Base-by-base conservation (phyloP, 2,329 filamentous ascomycete species). In the Plenodomus tracheiphilus region DNA sequence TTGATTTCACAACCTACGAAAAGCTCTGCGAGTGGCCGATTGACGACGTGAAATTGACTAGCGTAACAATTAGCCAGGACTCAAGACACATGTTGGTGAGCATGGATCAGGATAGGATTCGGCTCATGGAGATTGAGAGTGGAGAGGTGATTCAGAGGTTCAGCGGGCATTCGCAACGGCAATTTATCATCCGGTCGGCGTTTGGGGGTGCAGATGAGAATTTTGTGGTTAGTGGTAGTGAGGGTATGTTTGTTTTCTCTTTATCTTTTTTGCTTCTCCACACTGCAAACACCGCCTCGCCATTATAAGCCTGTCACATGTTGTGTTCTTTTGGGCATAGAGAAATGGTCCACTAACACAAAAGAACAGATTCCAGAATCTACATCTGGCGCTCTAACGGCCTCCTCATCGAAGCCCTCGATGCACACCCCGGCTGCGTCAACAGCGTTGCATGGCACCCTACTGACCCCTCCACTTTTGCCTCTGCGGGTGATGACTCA, bases 381-480 rank as follows among this genome's bases (percentile, higher is more conserved):
- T 87, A 91, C 68, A 89, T 99, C 53, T 97, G 92, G 91, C 89
- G 96, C 70, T 94, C 91, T 71, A 87, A 88, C 30, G 91, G 90
- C 5, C 79, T 81, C 5, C 79, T 87, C 1, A 84, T 99, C 5
- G 89, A 91, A 65, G 86, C 83, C 40, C 77, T 97, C 2, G 81
- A 85, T 25, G 92, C 86, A 0, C 93, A 97, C 62, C 76, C 78
- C 6, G 87, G 91, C 28, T 86, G 84, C 51, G 93, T 94, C 56
- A 97, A 97, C 68, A 84, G 90, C 7, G 88, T 95, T 32, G 82
- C 87, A 18, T 99, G 94, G 93, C 94, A 93, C 64, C 92, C 94
- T 1, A 80, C 77, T 10, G 84, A 97, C 65, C 85, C 90, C 1
- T 84, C 83, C 53, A 87, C 97, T 77, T 90, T 97, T 73, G 94